Evolutionary conservation across 257 asterid species (phyloP).

Genomic region (Lycium barbarum): DNA sequence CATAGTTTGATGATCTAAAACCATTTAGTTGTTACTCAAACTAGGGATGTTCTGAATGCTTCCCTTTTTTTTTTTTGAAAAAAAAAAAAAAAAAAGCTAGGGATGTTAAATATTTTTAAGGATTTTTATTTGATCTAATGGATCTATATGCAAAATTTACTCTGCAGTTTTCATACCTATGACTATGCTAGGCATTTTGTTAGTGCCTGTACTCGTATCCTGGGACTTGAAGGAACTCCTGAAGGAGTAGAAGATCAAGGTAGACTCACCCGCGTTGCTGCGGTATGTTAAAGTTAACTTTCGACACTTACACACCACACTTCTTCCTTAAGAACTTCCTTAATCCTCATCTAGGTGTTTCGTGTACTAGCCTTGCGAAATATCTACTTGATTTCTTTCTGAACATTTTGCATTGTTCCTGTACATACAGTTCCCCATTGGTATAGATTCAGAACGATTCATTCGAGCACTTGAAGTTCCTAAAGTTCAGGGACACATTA

Average conservation of each 20-base stretch:
- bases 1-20: background rate
- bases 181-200: conserved; percentile 96
- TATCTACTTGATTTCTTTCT: conserved; percentile 8
- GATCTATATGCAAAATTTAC: conserved; percentile 37
- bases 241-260: conserved; percentile 99
- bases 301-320: conserved; percentile 9
- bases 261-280: conserved; percentile 96
- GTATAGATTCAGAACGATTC: conserved; percentile 91
- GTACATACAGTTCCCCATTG: conserved; percentile 79
- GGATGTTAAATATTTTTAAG: conserved; percentile 20
- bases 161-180: conserved; percentile 88
- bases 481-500: conserved; percentile 65
- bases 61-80: too few species aligned
- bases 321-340: background rate
- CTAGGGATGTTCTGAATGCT: background rate
- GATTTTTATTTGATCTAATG: conserved; percentile 34
- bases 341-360: conserved; percentile 23
- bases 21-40: background rate
- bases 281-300: conserved; percentile 57
- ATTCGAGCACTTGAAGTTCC: conserved; percentile 73
- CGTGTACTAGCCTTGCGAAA: conserved; percentile 28
- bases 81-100: too few species aligned
- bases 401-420: conserved; percentile 33
- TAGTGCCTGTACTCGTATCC: conserved; percentile 96
- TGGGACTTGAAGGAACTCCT: conserved; percentile 96